Conservation (phyloP, 495 filamentous ascomycete genomes). For the Penicillium longicatenatum region DNA sequence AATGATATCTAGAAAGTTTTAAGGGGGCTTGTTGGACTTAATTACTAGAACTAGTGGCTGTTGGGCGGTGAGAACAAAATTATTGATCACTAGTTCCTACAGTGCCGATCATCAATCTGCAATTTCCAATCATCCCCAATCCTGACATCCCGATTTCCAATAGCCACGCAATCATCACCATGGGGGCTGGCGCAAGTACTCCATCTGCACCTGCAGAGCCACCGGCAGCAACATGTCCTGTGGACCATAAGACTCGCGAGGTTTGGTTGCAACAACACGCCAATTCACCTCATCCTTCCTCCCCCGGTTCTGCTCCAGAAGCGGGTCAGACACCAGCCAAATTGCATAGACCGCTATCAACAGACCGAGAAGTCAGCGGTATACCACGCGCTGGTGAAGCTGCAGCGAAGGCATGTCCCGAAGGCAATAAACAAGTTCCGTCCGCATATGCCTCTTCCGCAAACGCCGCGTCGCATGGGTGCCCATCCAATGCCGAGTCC, state of each 20-base stretch:
- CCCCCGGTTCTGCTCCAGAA: conserved; percentile 31
- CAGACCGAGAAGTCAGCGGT: conserved; percentile 74
- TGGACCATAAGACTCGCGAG: conserved; percentile 83
- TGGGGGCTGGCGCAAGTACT: conserved; percentile 48
- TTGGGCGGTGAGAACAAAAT: conserved; percentile 39
- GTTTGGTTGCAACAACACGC: conserved; percentile 69
- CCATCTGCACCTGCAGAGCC: conserved; percentile 32
- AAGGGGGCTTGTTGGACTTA: background rate
- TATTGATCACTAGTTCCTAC: conserved; percentile 23
- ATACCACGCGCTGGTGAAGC: conserved; percentile 69
- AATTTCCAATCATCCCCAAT: conserved; percentile 10
- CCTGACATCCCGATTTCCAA: conserved; percentile 7
- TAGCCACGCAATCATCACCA: conserved; percentile 18
- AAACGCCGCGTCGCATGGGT: conserved; percentile 44
- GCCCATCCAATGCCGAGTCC: conserved; percentile 67
- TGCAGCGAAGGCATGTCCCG: conserved; percentile 31
- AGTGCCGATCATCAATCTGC: conserved; percentile 21
- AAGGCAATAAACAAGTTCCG: conserved; percentile 29
- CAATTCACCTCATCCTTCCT: conserved; percentile 33
- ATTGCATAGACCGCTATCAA: conserved; percentile 47
- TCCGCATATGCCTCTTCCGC: conserved; percentile 32
- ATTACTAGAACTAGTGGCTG: conserved; percentile 2
- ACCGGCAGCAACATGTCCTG: conserved; percentile 64
- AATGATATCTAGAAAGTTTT: conserved; percentile 3
- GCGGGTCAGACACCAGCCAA: conserved; percentile 38